Evolutionary conservation across 441 rosid genomes (phyloP).

Genomic region (California macrophylla): DNA sequence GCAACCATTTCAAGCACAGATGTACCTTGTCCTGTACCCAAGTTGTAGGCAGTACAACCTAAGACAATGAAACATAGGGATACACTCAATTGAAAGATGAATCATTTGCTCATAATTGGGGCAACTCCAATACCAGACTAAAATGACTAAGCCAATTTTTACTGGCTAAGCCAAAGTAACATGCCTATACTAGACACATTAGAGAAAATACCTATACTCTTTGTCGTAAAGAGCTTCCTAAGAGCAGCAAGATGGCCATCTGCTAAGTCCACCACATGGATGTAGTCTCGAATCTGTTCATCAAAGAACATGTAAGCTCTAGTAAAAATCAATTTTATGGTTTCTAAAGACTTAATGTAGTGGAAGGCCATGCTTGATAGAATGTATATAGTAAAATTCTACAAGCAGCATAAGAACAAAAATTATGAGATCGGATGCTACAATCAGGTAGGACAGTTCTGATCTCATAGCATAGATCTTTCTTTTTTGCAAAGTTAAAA

Average conservation of each 20-base stretch:
- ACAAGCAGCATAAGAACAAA: background rate
- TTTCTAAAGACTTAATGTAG: background rate
- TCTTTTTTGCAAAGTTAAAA: background rate
- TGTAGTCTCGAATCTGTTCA: conserved; percentile 56
- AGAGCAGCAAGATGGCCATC: conserved; percentile 68
- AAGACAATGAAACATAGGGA: conserved; percentile 1
- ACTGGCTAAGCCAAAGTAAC: background rate
- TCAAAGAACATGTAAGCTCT: background rate
- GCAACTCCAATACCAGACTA: background rate
- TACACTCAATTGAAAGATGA: background rate
- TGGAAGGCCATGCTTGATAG: background rate
- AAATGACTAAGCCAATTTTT: background rate
- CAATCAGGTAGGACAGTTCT: background rate
- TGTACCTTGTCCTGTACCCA: conserved; percentile 58
- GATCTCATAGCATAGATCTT: background rate
- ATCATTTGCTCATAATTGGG: background rate
- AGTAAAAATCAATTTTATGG: background rate
- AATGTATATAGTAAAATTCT: background rate
- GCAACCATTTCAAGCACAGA: conserved; percentile 67
- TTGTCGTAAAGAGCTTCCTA: conserved; percentile 37
- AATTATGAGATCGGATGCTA: background rate
- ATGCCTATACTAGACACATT: background rate
- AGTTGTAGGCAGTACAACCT: conserved; percentile 60
- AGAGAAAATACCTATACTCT: conserved; percentile 37
- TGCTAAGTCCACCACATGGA: conserved; percentile 71